Evolutionary conservation across 2,329 filamentous ascomycete genomes (phyloP).

Genomic region (Lasiodiplodia citricola): DNA sequence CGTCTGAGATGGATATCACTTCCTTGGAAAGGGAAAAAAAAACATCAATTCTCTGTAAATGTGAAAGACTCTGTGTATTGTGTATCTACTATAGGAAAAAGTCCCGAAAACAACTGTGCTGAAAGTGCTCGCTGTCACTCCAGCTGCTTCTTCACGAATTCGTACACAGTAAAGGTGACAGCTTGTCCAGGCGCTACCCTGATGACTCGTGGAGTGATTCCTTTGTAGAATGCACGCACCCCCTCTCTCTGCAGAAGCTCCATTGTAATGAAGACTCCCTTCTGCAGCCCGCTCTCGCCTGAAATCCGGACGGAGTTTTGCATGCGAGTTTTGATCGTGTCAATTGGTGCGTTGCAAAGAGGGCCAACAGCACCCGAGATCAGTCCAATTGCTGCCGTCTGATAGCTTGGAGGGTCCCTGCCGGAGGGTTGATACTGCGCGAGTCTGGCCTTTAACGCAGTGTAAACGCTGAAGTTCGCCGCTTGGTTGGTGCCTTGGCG

Average conservation of each 20-base stretch:
- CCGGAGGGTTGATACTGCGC: not conserved
- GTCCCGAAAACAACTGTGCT: not conserved
- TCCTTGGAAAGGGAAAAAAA: not conserved
- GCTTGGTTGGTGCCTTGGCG: constrained; percentile 9
- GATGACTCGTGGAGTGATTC: constrained; percentile 6
- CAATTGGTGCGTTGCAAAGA: constrained; percentile 13
- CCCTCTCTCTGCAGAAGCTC: not conserved
- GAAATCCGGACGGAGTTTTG: not conserved
- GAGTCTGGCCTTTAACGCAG: not conserved
- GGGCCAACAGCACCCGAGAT: not conserved
- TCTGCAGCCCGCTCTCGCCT: not conserved
- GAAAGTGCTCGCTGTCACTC: too few species aligned
- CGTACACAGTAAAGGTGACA: constrained; percentile 13
- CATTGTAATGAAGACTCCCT: not conserved
- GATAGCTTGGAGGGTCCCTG: constrained; percentile 1
- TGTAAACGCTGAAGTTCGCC: constrained; percentile 15
- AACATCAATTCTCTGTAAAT: too few species aligned
- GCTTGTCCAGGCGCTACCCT: constrained; percentile 8
- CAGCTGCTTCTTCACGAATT: constrained; percentile 6
- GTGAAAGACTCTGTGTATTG: too few species aligned
- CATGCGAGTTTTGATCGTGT: constrained; percentile 13
- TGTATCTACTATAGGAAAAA: not conserved
- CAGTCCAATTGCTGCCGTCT: not conserved
- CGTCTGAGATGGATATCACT: not conserved
- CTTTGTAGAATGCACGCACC: not conserved